Base-by-base conservation (phyloP, 2,329 filamentous ascomycete genomes). In the Colletotrichum tropicale region DNA sequence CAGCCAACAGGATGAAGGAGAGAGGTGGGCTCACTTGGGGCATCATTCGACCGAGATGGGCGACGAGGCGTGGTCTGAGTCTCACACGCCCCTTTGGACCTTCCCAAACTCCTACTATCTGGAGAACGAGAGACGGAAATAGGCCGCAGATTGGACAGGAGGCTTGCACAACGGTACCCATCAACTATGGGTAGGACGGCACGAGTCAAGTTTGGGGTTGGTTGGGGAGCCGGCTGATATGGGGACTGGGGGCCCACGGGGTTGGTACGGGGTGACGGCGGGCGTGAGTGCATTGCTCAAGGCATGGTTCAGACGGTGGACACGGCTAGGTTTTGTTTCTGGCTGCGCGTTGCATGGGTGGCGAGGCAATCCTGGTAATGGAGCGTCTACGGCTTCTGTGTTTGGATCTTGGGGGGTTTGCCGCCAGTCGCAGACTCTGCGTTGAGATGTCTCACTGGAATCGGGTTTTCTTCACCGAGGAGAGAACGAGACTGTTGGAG, bases 1-100 rank as follows among this genome's bases (percentile, higher is more conserved):
- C 24, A 34, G 36, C 67, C 67, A 70, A 62, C 67, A 28, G 34
- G 26, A 48, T 8, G 24, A 61, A 34, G 30, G 30, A 26, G 9
- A 34, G 28, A 30, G 36, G 61, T 48, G 73, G 62, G 56, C 36
- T 58, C 55, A 55, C 32, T 68, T 72, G 73, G 69, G 69, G 26
- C 64, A 68, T 73, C 62, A 68, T 75, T 68, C 56, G 21, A 68
- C 73, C 73, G 73, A 73, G 21, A n/a, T 38, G 72, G 68, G 61
- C 60, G 56, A 52, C 34, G 60, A 56, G 56, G 70, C 43, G 69
- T 64, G 64, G 30, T 43, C 52, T 9, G 62, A 30, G 55, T 48
- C 36, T 52, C 32, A 21, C 55, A 18, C 60, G 34, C 55, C 69
- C 61, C 55, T 24, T 56, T 28, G 48, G 32, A 15, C 52, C 61